phyloP scores from a whole-genome alignment of 2,329 filamentous ascomycete genomes.

The Tolypocladium paradoxum region DNA sequence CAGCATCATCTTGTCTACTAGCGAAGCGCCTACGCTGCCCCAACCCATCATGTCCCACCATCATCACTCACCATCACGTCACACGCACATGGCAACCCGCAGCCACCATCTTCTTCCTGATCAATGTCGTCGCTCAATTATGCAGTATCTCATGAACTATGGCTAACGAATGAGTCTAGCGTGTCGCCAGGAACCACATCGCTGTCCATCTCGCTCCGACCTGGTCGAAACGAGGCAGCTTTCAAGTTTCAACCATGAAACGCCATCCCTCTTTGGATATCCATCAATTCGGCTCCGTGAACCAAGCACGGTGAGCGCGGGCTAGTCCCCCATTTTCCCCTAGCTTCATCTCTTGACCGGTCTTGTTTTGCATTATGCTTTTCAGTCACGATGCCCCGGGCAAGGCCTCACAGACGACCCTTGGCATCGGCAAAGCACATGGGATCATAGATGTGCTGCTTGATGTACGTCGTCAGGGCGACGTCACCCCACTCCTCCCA shows the following conservation, averaged over 20 bases:
- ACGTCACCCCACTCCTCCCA: constrained; percentile 65
- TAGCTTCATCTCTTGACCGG: background rate
- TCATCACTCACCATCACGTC: background rate
- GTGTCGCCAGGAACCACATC: background rate
- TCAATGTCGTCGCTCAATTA: background rate
- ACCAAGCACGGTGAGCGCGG: background rate
- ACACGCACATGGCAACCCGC: background rate
- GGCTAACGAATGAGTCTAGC: constrained; percentile 3
- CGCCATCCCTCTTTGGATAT: background rate
- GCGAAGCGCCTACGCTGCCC: background rate
- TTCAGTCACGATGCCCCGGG: background rate
- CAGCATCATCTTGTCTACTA: background rate
- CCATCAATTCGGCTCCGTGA: background rate
- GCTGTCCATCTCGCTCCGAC: background rate
- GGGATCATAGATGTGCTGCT: constrained; percentile 51
- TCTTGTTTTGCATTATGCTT: background rate
- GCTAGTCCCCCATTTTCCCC: background rate
- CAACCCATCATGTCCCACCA: background rate
- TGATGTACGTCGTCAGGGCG: constrained; percentile 48
- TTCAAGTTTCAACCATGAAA: background rate
- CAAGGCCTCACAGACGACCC: constrained; percentile 17
- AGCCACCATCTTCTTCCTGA: background rate
- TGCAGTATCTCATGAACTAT: background rate
- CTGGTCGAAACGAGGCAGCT: background rate
- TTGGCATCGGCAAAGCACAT: constrained; percentile 26